A percentile compares a stretch with the other conserved stretches of the same genome.
Evolutionary conservation across 108 stramenopile genomes (phyloP).

Genomic region (Pseudonitzschia delicatissima): DNA sequence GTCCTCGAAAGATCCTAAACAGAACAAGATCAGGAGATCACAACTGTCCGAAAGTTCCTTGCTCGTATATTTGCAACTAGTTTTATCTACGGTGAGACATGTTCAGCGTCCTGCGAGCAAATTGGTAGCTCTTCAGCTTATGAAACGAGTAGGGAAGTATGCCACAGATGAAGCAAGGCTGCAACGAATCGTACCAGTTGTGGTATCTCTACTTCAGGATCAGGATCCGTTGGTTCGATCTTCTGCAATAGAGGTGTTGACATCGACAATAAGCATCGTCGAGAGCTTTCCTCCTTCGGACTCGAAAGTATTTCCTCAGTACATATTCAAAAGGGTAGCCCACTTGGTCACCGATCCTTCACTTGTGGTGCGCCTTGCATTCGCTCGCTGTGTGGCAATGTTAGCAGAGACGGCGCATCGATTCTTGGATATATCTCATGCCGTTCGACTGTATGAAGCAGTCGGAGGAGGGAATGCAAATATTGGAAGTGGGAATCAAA

Average conservation of each 20-base stretch:
- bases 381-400: constrained; percentile 76
- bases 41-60: constrained; percentile 49
- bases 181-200: constrained; percentile 90
- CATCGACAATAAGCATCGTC: constrained; percentile 65
- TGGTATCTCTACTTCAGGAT: constrained; percentile 83
- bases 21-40: constrained; percentile 18
- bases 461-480: constrained; percentile 52
- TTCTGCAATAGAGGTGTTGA: constrained; percentile 64
- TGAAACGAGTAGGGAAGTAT: constrained; percentile 71
- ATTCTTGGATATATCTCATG: constrained; percentile 89
- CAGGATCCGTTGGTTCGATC: constrained; percentile 83
- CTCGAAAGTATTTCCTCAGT: constrained; percentile 89
- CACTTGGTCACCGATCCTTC: constrained; percentile 82
- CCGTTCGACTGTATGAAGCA: constrained; percentile 74
- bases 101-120: constrained; percentile 86
- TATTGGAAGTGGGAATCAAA: not conserved
- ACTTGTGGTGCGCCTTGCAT: constrained; percentile 80
- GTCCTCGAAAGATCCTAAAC: not conserved
- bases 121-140: constrained; percentile 83
- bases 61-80: constrained; percentile 81
- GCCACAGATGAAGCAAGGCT: constrained; percentile 86
- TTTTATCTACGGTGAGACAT: constrained; percentile 85
- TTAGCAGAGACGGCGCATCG: constrained; percentile 84
- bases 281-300: constrained; percentile 88
- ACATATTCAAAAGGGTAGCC: constrained; percentile 90